Evolutionary conservation across 257 asterid species (phyloP).

Genomic region (Ligustrum vulgare): DNA sequence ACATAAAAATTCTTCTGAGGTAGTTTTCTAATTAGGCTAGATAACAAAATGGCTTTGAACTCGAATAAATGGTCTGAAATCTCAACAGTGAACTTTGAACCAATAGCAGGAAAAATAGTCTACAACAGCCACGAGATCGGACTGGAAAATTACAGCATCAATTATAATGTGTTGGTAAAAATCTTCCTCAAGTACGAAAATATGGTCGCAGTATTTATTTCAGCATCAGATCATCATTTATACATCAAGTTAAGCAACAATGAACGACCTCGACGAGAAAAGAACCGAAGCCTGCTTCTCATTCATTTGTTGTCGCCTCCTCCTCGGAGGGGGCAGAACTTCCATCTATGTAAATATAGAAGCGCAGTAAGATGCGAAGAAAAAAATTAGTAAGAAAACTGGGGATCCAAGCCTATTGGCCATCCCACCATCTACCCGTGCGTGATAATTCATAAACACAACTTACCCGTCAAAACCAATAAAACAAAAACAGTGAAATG

Average conservation of each 20-base stretch:
- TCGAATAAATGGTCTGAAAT: background rate
- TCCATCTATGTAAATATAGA: conserved; percentile 49
- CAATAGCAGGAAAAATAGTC: conserved; percentile 24
- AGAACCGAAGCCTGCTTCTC: conserved; percentile 32
- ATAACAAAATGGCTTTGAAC: background rate
- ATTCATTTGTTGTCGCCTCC: conserved; percentile 57
- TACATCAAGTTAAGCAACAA: conserved; percentile 29
- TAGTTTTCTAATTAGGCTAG: background rate
- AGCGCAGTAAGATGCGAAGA: background rate
- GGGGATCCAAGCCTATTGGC: too few relatives aligned
- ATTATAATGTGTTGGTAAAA: conserved; percentile 21
- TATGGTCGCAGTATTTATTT: conserved; percentile 28
- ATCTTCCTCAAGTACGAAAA: conserved; percentile 23
- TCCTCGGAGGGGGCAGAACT: conserved; percentile 51
- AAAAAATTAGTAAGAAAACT: background rate
- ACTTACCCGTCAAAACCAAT: background rate
- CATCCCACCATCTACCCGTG: too few relatives aligned
- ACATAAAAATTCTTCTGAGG: background rate
- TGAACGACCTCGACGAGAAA: conserved; percentile 25
- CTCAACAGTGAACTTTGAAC: background rate
- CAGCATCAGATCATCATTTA: conserved; percentile 29
- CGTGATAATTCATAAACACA: background rate
- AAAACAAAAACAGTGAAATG: background rate
- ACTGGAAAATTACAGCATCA: conserved; percentile 24
- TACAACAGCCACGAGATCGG: conserved; percentile 31